phyloP scores from a whole-genome alignment of 441 rosid species.

The Erodium texanum region DNA sequence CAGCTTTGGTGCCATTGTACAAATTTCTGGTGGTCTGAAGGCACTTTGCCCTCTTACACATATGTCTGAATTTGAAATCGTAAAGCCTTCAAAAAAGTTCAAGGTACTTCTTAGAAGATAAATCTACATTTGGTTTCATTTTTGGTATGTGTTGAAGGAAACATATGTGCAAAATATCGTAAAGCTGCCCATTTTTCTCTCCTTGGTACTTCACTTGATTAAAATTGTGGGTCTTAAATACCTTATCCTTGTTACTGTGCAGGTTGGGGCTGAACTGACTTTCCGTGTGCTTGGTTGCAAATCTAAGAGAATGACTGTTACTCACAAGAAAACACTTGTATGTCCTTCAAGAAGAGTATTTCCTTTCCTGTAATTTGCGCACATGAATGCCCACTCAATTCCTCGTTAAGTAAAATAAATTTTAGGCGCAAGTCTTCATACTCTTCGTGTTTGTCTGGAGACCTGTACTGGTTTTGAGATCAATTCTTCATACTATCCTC shows the following conservation, averaged over 20 bases:
- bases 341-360: constrained; percentile 23
- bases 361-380: constrained; percentile 15
- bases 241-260: constrained; percentile 18
- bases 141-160: neutral
- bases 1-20: constrained; percentile 91
- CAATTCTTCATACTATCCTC: neutral
- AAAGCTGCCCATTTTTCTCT: neutral
- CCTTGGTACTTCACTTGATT: neutral
- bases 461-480: neutral
- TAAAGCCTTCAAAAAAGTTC: constrained; percentile 80
- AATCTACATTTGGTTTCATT: neutral
- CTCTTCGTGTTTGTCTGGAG: neutral
- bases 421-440: neutral
- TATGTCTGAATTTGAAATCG: constrained; percentile 95
- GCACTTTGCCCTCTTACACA: constrained; percentile 94
- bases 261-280: constrained; percentile 85
- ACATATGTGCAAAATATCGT: neutral
- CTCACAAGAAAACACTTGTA: constrained; percentile 96
- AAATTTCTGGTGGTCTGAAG: constrained; percentile 93
- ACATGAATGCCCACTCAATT: constrained; percentile 11
- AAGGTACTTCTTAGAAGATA: constrained; percentile 41
- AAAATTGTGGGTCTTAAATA: constrained; percentile 5
- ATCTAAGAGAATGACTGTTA: constrained; percentile 91
- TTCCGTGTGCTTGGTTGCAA: constrained; percentile 99
- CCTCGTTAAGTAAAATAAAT: neutral